Evolutionary conservation across 164 flowering plant species (phyloP).

Genomic region (Liquidambar formosana): DNA sequence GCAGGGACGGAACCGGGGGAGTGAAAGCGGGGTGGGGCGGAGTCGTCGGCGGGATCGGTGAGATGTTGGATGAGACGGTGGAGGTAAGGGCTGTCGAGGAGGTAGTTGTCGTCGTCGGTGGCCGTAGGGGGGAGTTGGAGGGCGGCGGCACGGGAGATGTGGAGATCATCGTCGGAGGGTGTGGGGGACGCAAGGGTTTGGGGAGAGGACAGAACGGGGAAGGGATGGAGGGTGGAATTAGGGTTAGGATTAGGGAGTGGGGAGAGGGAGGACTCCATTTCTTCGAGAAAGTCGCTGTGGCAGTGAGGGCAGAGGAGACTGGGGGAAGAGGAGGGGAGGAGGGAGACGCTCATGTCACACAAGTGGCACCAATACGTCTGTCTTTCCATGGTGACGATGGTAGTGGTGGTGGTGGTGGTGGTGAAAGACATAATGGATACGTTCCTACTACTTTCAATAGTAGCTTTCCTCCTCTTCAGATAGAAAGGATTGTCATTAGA

Average conservation of each 20-base stretch:
- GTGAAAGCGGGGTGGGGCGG: slow-evolving; percentile 7
- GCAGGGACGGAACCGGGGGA: slow-evolving; percentile 25
- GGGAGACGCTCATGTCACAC: slow-evolving; percentile 65
- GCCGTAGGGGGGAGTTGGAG: background rate
- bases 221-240: slow-evolving; percentile 5
- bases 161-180: slow-evolving; percentile 9
- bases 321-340: slow-evolving; percentile 28
- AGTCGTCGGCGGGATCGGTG: slow-evolving; percentile 23
- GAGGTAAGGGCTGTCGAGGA: slow-evolving; percentile 38
- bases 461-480: too few species aligned
- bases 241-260: background rate
- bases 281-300: slow-evolving; percentile 49
- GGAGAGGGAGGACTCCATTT: slow-evolving; percentile 40
- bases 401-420: slow-evolving; percentile 1
- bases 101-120: slow-evolving; percentile 25
- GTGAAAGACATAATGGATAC: too few species aligned
- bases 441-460: too few species aligned
- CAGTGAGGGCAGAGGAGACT: slow-evolving; percentile 57
- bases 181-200: background rate
- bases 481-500: too few species aligned
- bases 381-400: slow-evolving; percentile 14
- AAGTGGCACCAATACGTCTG: slow-evolving; percentile 67
- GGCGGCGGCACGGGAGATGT: slow-evolving; percentile 16
- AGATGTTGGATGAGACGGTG: slow-evolving; percentile 50
- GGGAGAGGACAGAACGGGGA: background rate